A percentile compares a stretch with the other conserved stretches of the same genome.
phyloP scores from a whole-genome alignment of 768 basidiomycete species.

The Termitomyces bulborhizus region DNA sequence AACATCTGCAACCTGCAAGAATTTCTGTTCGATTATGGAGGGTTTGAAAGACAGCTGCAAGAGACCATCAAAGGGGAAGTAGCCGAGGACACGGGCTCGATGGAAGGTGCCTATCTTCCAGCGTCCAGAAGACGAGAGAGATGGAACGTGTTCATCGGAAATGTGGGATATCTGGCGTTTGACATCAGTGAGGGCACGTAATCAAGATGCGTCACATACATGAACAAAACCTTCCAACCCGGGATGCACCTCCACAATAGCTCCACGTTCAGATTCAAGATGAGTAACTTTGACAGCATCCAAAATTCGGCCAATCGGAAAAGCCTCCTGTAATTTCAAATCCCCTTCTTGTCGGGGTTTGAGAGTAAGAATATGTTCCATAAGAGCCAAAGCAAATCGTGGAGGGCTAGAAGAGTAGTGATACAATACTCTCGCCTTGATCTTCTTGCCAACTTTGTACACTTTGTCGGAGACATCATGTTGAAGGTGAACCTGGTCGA shows the following conservation, averaged over 20 bases:
- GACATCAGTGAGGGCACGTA: conserved; percentile 6
- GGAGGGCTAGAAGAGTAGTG: conserved; percentile 72
- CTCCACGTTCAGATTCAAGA: conserved; percentile 78
- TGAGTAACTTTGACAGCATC: conserved; percentile 67
- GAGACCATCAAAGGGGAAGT: conserved; percentile 80
- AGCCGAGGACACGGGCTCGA: conserved; percentile 81
- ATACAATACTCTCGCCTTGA: conserved; percentile 83
- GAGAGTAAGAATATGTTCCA: conserved; percentile 64
- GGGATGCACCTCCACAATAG: conserved; percentile 61
- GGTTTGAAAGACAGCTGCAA: conserved; percentile 83
- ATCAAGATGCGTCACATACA: conserved; percentile 39
- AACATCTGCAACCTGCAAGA: conserved; percentile 77
- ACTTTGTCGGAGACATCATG: conserved; percentile 32
- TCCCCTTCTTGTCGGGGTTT: conserved; percentile 28
- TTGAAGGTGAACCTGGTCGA: conserved; percentile 74
- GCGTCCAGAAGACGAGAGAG: conserved; percentile 69
- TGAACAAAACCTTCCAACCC: conserved; percentile 80
- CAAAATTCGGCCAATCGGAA: conserved; percentile 69
- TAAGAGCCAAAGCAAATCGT: conserved; percentile 74
- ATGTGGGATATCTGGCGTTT: conserved; percentile 79
- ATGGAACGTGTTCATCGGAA: conserved; percentile 84
- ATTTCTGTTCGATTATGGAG: conserved; percentile 79
- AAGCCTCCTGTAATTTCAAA: conserved; percentile 42
- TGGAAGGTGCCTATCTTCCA: conserved; percentile 81
- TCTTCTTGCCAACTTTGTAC: conserved; percentile 63